Base-by-base conservation (phyloP, 768 basidiomycete species). In the Suillus subluteus region DNA sequence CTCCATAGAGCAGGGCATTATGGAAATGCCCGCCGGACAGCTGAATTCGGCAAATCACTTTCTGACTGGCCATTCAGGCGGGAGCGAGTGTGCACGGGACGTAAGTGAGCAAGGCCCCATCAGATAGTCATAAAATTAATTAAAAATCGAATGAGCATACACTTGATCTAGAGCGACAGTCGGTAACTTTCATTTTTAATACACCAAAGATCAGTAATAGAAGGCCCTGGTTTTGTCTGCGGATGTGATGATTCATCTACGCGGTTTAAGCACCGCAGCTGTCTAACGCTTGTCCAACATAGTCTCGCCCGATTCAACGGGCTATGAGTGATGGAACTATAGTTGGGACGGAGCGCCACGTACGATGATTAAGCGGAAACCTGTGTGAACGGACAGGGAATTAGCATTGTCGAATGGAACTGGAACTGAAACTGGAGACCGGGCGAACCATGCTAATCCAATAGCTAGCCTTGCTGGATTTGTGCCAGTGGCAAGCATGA, bases 401-500 rank as follows among this genome's bases (percentile, higher is more conserved):
- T 61, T 30, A 61, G 41, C 16, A 43, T 43, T 21, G 41, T 61
- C 11, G 12, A 44, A 61, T 43, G 26, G 15, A 30, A 61, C 21
- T 43, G 26, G 15, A 30, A 61, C 12, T 43, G 18, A 4, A 21
- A 61, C 41, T 44, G 41, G 41, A 43, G 9, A 44, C 26, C 38
- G 26, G 18, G 6, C 40, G 58, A 41, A 61, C 35, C 41, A 61
- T 61, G 41, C 59, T 43, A 43, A 41, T 61, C 23, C 18, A 61
- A 61, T 30, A 32, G 75, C 76, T 38, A 72, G 70, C 66, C 43
- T 37, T 58, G 69, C 59, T 64, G 70, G 69, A 76, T 40, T 74
- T 74, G 77, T 77, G 77, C 73, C 65, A 67, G 76, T 77, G 77
- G 74, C 65, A 67, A 69, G 70, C 76, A 78, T 70, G 75, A 73